Conservation (phyloP, 176 grass and related monocot genomes). For the Poa annua region DNA sequence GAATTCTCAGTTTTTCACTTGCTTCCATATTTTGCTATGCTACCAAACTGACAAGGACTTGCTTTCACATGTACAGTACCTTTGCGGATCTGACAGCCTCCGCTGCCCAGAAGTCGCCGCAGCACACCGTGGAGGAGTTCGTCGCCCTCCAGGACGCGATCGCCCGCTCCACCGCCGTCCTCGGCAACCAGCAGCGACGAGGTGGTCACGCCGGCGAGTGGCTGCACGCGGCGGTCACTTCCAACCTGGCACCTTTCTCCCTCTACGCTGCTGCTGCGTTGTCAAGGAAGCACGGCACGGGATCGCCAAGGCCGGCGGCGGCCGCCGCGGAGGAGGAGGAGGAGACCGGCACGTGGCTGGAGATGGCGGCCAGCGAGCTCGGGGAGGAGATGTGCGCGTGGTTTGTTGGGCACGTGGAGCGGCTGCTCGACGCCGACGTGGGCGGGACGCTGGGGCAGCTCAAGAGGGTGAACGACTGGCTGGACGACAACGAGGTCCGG, state of each 20-base stretch:
- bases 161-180: neutral
- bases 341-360: conserved; percentile 13
- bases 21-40: neutral
- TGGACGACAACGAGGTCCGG: conserved; percentile 28
- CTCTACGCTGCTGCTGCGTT: conserved; percentile 5
- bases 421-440: conserved; percentile 54
- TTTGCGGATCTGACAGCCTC: conserved; percentile 37
- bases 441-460: conserved; percentile 63
- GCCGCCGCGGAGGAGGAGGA: neutral
- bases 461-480: conserved; percentile 69
- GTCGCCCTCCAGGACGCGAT: conserved; percentile 44
- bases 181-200: neutral
- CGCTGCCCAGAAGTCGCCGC: conserved; percentile 43
- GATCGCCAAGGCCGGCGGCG: too few relatives aligned
- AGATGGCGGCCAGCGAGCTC: conserved; percentile 34
- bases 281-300: neutral
- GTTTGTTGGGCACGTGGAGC: conserved; percentile 58
- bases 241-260: conserved; percentile 30
- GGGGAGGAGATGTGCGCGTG: conserved; percentile 46
- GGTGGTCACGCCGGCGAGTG: conserved; percentile 5
- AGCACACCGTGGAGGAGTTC: conserved; percentile 57
- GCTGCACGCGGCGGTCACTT: conserved; percentile 26
- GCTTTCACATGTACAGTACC: conserved; percentile 14
- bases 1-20: neutral
- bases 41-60: neutral